Evolutionary conservation across 306 rosid genomes (phyloP), one percentile per base, ranked within the genome.

Genomic region (Dryas drummondii): DNA sequence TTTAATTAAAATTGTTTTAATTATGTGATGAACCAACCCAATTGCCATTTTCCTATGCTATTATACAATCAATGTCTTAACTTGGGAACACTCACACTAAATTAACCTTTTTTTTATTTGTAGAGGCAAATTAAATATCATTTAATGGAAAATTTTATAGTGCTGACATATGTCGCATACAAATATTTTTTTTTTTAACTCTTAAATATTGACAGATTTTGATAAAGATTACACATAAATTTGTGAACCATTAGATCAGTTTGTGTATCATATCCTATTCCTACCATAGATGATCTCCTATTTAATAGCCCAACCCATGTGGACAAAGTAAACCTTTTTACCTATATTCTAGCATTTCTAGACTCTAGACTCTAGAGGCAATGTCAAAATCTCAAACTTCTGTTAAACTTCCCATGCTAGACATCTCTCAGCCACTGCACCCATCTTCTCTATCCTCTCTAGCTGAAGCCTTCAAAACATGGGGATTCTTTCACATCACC

Each of bases 401-500:
- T 77, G 85, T 83, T 74, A 86, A 91, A 56, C 97, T 91, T 87
- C 97, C 96, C 77, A 84, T 80, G 60, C 44, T 92, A 53, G 99
- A 94, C 86, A 90, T 92, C 50, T 94, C 97, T 80, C 84, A 86
- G 83, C 88, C 92, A 42, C 68, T 87, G 73, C 52, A 87, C 11
- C 66, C 84, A 45, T 85, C 96, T 75, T 88, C 90, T 72, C 71
- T 88, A 49, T 52, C 93, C 37, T 80, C 88, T 59, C 85, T 92
- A 10, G 89, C 91, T 40, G 82, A 87, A 74, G 88, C 91, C 53
- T 92, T 97, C 88, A 87, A 82, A 86, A 87, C 89, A 45, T 92
- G 96, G 96, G 99, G 99, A 17, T 94, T 94, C 75, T 94, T 94
- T 77, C 96, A 88, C 86, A 87, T 94, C 61, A 87, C 81, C 79